phyloP scores from a whole-genome alignment of 768 basidiomycete genomes.

The Lactarius quietus region DNA sequence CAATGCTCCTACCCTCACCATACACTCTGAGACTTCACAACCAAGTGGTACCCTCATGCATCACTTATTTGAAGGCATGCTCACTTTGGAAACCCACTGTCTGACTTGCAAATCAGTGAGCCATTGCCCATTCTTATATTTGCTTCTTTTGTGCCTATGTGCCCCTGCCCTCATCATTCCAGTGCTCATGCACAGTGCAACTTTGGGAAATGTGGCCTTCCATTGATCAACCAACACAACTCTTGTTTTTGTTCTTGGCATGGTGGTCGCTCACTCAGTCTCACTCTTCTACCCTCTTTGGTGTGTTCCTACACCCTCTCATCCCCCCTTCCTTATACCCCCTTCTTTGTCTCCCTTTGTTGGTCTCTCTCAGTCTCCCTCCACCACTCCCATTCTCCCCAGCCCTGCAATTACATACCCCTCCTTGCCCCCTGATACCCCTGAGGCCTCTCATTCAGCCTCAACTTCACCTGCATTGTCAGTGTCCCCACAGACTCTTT shows the following conservation, averaged over 20 bases:
- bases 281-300: no score
- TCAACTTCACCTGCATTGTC: no score
- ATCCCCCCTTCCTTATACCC: no score
- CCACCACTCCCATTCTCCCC: no score
- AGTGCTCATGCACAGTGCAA: slow-evolving; percentile 4
- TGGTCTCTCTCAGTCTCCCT: no score
- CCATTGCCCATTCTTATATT: not conserved
- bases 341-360: no score
- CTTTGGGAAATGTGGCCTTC: not conserved
- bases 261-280: no score
- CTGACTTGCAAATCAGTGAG: slow-evolving; percentile 93
- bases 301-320: no score
- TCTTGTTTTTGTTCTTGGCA: not conserved
- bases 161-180: not conserved
- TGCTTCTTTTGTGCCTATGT: not conserved
- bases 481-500: no score
- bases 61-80: slow-evolving; percentile 83
- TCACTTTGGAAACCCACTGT: slow-evolving; percentile 97
- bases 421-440: no score
- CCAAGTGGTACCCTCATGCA: slow-evolving; percentile 75
- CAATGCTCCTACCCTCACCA: slow-evolving; percentile 35
- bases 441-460: no score
- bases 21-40: slow-evolving; percentile 41
- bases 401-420: no score
- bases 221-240: slow-evolving; percentile 30